Percentiles rank a stretch among this genome's conserved stretches.
These are phyloP conservation scores for Metschnikowia lachancei DNA, from an alignment of 805 yeast genomes.

Conservation along the genomic window DNA sequence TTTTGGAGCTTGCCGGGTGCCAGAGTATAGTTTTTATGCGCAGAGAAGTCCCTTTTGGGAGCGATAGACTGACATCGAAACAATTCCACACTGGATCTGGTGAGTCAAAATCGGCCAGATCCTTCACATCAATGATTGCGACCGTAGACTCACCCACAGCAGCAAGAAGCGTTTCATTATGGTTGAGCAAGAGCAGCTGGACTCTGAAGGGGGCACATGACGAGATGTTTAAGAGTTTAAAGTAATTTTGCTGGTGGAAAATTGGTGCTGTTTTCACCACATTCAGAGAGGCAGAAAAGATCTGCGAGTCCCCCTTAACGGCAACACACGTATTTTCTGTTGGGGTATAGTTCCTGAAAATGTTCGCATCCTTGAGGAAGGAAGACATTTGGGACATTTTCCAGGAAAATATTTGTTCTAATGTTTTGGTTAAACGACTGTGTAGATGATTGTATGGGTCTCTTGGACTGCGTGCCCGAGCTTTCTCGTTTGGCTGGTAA, in stretches of 20 bases:
- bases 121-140: conserved; percentile 12
- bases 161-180: conserved; percentile 14
- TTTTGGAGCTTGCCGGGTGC: conserved; percentile 19
- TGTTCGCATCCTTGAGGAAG: conserved; percentile 8
- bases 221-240: conserved; percentile 7
- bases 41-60: background rate
- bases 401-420: no score
- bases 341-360: conserved; percentile 7
- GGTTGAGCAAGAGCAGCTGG: conserved; percentile 11
- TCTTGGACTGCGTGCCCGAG: no score
- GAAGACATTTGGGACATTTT: conserved; percentile 3
- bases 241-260: conserved; percentile 5
- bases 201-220: conserved; percentile 8
- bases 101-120: conserved; percentile 1
- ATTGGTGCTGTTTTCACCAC: conserved; percentile 14
- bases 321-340: conserved; percentile 5
- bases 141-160: conserved; percentile 12
- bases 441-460: no score
- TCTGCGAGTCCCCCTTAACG: conserved; percentile 12
- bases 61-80: conserved; percentile 1
- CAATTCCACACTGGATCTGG: conserved; percentile 7
- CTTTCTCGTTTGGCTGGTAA: no score
- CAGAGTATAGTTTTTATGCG: conserved; percentile 11
- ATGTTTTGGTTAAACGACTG: no score
- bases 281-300: conserved; percentile 13